phyloP scores from a whole-genome alignment of 116 monocot genomes.

The Posidonia oceanica region DNA sequence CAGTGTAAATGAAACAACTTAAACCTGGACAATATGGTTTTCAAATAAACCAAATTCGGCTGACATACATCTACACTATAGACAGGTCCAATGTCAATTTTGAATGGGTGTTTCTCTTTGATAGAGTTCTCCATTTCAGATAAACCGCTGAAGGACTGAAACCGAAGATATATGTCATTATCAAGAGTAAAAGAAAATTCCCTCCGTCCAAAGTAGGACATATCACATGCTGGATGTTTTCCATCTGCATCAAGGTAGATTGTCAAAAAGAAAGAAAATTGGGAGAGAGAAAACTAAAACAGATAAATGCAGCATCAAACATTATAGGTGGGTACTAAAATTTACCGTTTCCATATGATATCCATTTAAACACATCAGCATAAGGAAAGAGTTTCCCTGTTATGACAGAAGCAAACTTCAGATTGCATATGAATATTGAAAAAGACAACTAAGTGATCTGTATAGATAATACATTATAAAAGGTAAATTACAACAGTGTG shows the following conservation, averaged over 20 bases:
- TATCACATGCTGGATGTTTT: constrained; percentile 86
- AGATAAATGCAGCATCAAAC: not conserved
- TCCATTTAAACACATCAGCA: constrained; percentile 82
- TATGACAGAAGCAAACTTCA: constrained; percentile 10
- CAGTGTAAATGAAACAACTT: not conserved
- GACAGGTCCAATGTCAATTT: constrained; percentile 89
- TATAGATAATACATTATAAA: not conserved
- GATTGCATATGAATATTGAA: not conserved
- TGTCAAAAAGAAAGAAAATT: not conserved
- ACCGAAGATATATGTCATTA: constrained; percentile 82
- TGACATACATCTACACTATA: constrained; percentile 71
- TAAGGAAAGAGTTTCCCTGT: constrained; percentile 93
- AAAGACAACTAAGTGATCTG: not conserved
- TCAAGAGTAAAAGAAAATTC: constrained; percentile 90
- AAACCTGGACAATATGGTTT: not conserved
- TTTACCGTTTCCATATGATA: constrained; percentile 93
- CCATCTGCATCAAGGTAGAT: constrained; percentile 47
- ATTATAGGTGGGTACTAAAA: not conserved
- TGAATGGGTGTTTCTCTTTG: constrained; percentile 74
- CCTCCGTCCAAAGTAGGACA: constrained; percentile 64
- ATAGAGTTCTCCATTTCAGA: constrained; percentile 75
- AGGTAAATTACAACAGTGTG: too few species aligned
- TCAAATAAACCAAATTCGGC: not conserved
- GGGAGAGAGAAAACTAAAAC: not conserved
- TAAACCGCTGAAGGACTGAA: constrained; percentile 68